Conservation (phyloP, 2,329 filamentous ascomycete species). For the Trichoderma atrobrunneum region DNA sequence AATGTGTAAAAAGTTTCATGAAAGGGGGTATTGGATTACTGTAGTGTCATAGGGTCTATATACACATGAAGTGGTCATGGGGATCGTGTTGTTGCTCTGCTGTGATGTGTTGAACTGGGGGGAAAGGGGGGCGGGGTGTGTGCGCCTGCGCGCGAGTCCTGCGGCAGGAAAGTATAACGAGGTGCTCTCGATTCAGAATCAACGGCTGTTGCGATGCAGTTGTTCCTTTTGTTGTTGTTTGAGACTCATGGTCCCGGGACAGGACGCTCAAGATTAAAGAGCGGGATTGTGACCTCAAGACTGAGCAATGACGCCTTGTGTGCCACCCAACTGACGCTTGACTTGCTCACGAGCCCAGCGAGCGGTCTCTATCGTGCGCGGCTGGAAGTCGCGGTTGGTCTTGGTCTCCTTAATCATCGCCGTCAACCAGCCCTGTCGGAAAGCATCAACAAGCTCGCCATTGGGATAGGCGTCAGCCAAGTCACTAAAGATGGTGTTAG, state of each 20-base stretch:
- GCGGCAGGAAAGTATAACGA: background rate
- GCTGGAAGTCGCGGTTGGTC: slow-evolving; percentile 79
- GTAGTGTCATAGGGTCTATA: slow-evolving; percentile 39
- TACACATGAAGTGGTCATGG: slow-evolving; percentile 40
- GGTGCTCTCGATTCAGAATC: background rate
- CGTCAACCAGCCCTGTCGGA: slow-evolving; percentile 89
- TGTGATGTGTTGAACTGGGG: slow-evolving; percentile 27
- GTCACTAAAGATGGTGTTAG: slow-evolving; percentile 57
- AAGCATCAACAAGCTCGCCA: slow-evolving; percentile 78
- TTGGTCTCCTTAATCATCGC: slow-evolving; percentile 89
- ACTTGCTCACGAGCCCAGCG: slow-evolving; percentile 97
- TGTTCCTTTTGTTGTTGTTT: background rate
- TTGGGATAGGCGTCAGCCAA: slow-evolving; percentile 90
- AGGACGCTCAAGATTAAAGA: background rate
- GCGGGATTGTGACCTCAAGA: slow-evolving; percentile 32
- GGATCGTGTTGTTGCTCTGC: slow-evolving; percentile 34
- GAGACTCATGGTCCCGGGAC: background rate
- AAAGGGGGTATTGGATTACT: slow-evolving; percentile 40
- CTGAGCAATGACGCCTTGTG: slow-evolving; percentile 50
- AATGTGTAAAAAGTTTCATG: slow-evolving; percentile 33
- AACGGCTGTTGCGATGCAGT: background rate
- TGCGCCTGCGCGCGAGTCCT: background rate
- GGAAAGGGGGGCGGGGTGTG: slow-evolving; percentile 4
- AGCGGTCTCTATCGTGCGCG: slow-evolving; percentile 87
- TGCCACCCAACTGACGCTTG: slow-evolving; percentile 75